phyloP scores from a whole-genome alignment of 306 rosid genomes.

The Leucaena leucocephala region DNA sequence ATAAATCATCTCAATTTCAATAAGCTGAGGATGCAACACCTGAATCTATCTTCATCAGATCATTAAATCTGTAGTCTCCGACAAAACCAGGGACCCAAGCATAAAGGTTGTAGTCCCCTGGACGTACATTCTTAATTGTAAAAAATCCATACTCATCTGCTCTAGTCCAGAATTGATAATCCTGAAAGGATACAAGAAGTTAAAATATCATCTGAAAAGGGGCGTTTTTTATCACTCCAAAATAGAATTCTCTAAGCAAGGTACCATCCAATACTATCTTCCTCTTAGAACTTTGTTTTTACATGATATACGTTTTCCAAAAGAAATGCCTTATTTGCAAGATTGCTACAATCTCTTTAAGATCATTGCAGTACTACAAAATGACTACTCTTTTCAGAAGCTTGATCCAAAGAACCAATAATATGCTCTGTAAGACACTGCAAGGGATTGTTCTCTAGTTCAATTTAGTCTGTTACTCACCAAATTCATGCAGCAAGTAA shows the following conservation, averaged over 20 bases:
- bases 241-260: not conserved
- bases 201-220: slow-evolving; percentile 14
- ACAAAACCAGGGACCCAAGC: slow-evolving; percentile 82
- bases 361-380: slow-evolving; percentile 16
- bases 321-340: slow-evolving; percentile 13
- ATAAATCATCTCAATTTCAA: slow-evolving; percentile 33
- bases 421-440: not conserved
- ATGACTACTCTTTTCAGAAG: slow-evolving; percentile 13
- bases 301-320: slow-evolving; percentile 8
- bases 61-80: slow-evolving; percentile 64
- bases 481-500: too few relatives aligned
- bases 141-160: slow-evolving; percentile 70
- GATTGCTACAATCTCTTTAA: slow-evolving; percentile 12
- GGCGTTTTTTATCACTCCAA: not conserved
- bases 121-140: slow-evolving; percentile 49
- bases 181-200: slow-evolving; percentile 49
- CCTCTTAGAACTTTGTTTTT: slow-evolving; percentile 26
- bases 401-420: not conserved
- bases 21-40: slow-evolving; percentile 45
- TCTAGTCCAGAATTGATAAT: slow-evolving; percentile 87
- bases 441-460: slow-evolving; percentile 3
- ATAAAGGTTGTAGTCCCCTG: slow-evolving; percentile 69
- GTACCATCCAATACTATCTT: not conserved
- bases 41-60: slow-evolving; percentile 55
- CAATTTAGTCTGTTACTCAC: too few relatives aligned